Percentiles rank a stretch among this genome's conserved stretches.
These are phyloP conservation scores for Backusella mclennaniae DNA, from an alignment of 192 early-diverging fungal species.

Conservation along the genomic window DNA sequence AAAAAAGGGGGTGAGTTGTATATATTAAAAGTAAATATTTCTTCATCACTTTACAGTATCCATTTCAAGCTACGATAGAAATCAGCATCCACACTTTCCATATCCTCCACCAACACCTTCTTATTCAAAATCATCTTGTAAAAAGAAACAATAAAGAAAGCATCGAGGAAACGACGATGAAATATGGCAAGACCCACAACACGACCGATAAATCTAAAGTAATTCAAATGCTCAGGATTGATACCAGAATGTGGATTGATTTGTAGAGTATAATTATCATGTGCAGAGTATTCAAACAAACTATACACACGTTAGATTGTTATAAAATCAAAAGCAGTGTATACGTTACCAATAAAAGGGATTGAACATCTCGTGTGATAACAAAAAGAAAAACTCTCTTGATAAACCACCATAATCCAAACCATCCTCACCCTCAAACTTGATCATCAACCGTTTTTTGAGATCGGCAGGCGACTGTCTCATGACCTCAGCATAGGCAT, in stretches of 20 bases:
- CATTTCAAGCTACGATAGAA: conserved; percentile 89
- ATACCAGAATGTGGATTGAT: conserved; percentile 95
- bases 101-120: conserved; percentile 84
- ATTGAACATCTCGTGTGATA: conserved; percentile 99
- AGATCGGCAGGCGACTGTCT: conserved; percentile 85
- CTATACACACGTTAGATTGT: conserved; percentile 40
- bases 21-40: neutral
- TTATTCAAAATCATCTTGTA: conserved; percentile 97
- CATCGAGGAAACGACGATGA: conserved; percentile 95
- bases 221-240: conserved; percentile 97
- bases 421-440: conserved; percentile 98
- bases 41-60: conserved; percentile 68
- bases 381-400: conserved; percentile 96
- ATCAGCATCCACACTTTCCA: conserved; percentile 95
- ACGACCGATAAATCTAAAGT: conserved; percentile 98
- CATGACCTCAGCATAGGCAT: conserved; percentile 96
- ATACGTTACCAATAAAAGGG: conserved; percentile 59
- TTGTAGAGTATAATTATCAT: conserved; percentile 98
- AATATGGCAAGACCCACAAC: conserved; percentile 94
- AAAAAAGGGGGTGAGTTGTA: neutral
- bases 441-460: conserved; percentile 97
- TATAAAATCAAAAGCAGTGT: neutral
- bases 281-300: conserved; percentile 96
- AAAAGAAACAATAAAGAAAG: conserved; percentile 96
- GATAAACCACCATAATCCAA: conserved; percentile 98